Base-by-base conservation (phyloP, 179 eudicot species). In the Sideroxylon spinosum region DNA sequence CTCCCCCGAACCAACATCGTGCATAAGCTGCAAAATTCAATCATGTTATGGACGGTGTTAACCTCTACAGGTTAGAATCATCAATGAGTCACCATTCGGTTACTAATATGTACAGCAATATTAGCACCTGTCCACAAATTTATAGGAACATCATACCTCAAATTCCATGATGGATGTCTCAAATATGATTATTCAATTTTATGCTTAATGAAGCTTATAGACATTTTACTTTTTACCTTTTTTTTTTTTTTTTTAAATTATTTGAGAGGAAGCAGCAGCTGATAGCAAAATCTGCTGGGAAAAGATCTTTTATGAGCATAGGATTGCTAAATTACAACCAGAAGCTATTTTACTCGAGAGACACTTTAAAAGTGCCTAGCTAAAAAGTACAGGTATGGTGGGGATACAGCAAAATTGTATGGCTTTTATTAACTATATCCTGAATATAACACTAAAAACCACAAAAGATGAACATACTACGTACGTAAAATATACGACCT, bases 1-100 rank as follows among this genome's bases (percentile, higher is more conserved):
- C 84, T 83, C 85, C 74, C 80, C 82, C 60, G 90, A 79, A 75
- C 82, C 89, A 84, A 87, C 88, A 76, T 84, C 91, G 61, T 86
- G 90, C 81, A 89, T 84, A 82, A 91, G 85, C 95, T 91, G 85
- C 81, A 87, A 68, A 28, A 60, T 78, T 74, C 50, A 78, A 69
- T 68, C 46, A 68, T 76, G 55, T 23, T 80, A 57, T 55, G 63
- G 74, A 60, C 9, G 52, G 23, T n/a, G 25, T 66, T 19, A 14
- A 65, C 28, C 60, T 19, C 28, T 17, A 44, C 57, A 32, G 7
- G 60, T 79, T 66, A 65, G 52, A 52, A 73, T 70, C 26, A 57
- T 17, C 57, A 0, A 44, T 26, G 71, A 71, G 63, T 44, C 76
- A 56, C 63, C 12, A 55, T 52, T 55, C 62, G 17, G 14, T n/a